Base-by-base conservation (phyloP, 108 stramenopile genomes). In the Ochromonas danica region DNA sequence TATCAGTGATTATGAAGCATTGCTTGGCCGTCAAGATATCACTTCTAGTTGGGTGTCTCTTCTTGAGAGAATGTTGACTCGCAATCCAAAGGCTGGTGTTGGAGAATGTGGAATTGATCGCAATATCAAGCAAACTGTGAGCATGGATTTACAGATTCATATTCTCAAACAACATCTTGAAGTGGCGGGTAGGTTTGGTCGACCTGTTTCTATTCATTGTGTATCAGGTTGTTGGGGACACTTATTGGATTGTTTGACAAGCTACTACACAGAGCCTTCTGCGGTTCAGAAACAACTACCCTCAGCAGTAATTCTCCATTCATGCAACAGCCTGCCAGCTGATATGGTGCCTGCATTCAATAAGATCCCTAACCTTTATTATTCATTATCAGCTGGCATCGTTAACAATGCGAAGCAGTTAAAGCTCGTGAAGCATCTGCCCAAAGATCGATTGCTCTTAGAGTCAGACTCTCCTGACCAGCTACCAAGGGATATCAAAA, bases 21-120 rank as follows among this genome's bases (percentile, higher is more conserved):
- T n/a, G n/a, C n/a, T n/a, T n/a, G n/a, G n/a, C n/a, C n/a, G n/a
- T n/a, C 17, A 57, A 57, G 51, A 57, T 22, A 22, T 22, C 51
- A 22, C 17, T 57, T 22, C 10, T 22, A 57, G 17, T 22, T 10
- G 33, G 33, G 31, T 36, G 33, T 6, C 17, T 25, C 30, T 31
- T 25, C 33, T 35, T 35, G 63, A 67, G 25, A 6, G 31, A 6
- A 67, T 31, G 63, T 36, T 67, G 10, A 28, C 10, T 6, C 30
- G 30, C 25, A 28, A 67, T 67, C 72, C 72, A 60, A 28, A 45
- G 51, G 72, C 72, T 6, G 10, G 35, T 31, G 72, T 75, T 36
- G 72, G 72, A 41, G 72, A 75, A 60, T 75, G 72, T 36, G 72
- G 72, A 45, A 6, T 75, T 27, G 72, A 75, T 75, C 6, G 38